A percentile compares a stretch with the other conserved stretches of the same genome.
Conservation (phyloP, 106 monocot species). For the Acanthochlamys bracteata region DNA sequence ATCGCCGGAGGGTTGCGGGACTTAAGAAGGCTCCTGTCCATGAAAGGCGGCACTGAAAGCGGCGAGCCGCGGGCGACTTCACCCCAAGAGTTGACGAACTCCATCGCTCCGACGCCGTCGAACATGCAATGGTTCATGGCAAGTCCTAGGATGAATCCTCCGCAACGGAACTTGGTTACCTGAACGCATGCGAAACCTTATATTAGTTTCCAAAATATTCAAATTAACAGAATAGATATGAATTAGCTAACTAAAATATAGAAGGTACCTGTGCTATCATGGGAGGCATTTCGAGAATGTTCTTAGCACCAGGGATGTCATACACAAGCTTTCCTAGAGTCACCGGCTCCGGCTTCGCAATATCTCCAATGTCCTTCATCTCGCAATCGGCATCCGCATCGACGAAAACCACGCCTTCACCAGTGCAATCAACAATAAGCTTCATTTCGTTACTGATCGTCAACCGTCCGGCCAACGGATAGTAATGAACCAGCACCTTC, state of each 20-base stretch:
- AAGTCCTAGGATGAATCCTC: constrained; percentile 66
- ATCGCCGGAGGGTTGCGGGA: constrained; percentile 41
- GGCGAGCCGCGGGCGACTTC: constrained; percentile 49
- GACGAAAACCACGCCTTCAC: constrained; percentile 66
- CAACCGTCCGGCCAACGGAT: constrained; percentile 69
- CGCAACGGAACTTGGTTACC: constrained; percentile 82
- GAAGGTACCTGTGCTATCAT: constrained; percentile 55
- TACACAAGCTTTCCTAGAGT: constrained; percentile 71
- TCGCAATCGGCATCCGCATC: constrained; percentile 66
- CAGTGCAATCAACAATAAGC: constrained; percentile 62
- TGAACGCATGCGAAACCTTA: no score
- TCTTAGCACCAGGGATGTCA: constrained; percentile 55
- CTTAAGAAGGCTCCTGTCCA: constrained; percentile 52
- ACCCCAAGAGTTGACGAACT: constrained; percentile 84
- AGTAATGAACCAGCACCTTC: constrained; percentile 63
- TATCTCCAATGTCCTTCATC: constrained; percentile 54
- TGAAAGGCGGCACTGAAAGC: constrained; percentile 40
- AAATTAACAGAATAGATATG: no score
- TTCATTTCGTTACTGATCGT: constrained; percentile 62
- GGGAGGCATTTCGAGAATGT: constrained; percentile 71
- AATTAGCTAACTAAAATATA: no score
- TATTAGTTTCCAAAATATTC: no score
- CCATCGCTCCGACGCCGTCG: constrained; percentile 74
- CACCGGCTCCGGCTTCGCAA: constrained; percentile 58
- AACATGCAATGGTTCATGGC: constrained; percentile 95